Conservation (phyloP, 306 rosid species). For the Quercus alba region DNA sequence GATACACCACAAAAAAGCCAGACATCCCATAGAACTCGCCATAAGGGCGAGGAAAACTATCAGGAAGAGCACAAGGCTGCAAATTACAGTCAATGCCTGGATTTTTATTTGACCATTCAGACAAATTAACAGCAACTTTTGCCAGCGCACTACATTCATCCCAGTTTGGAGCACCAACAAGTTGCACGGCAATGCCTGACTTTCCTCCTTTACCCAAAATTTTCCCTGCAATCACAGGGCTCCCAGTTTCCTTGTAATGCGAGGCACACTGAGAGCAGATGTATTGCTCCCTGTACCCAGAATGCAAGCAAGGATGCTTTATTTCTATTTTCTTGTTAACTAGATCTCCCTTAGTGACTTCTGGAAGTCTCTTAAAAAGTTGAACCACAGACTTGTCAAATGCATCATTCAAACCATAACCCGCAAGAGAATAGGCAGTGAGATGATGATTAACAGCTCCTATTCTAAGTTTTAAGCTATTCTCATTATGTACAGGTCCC, state of each 20-base stretch:
- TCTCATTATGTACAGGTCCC: conserved; percentile 42
- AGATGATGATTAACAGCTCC: conserved; percentile 83
- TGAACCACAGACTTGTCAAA: conserved; percentile 77
- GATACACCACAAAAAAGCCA: conserved; percentile 89
- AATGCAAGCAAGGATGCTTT: conserved; percentile 87
- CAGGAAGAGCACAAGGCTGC: conserved; percentile 77
- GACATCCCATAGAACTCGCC: conserved; percentile 83
- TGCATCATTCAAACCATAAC: conserved; percentile 90
- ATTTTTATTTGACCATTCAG: conserved; percentile 69
- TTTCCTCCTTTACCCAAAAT: conserved; percentile 32
- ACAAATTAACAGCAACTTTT: conserved; percentile 67
- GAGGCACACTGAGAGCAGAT: conserved; percentile 56
- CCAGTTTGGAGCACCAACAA: conserved; percentile 89
- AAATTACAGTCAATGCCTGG: conserved; percentile 67
- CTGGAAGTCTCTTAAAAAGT: conserved; percentile 50
- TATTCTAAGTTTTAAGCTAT: conserved; percentile 72
- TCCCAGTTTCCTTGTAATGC: conserved; percentile 31
- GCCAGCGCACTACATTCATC: conserved; percentile 73
- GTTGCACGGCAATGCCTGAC: conserved; percentile 41
- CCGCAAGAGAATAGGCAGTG: conserved; percentile 78
- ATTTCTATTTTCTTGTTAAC: conserved; percentile 42
- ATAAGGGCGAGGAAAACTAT: conserved; percentile 64
- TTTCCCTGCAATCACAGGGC: conserved; percentile 37
- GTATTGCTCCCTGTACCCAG: conserved; percentile 73
- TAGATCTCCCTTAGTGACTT: conserved; percentile 31